phyloP scores from a whole-genome alignment of 192 early-diverging fungal species.

The Backusella luteola region DNA sequence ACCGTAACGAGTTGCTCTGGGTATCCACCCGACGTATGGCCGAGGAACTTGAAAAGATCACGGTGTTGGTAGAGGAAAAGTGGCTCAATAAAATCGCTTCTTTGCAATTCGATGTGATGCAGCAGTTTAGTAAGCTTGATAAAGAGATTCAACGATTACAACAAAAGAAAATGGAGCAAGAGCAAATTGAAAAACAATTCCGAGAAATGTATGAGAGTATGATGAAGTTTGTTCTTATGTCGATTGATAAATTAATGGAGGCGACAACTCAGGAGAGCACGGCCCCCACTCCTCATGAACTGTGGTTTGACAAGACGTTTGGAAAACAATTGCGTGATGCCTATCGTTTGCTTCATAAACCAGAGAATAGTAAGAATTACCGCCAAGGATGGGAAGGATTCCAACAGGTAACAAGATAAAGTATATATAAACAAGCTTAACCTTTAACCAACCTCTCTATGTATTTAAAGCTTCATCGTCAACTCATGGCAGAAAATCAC shows the following conservation, averaged over 20 bases:
- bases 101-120: constrained; percentile 54
- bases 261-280: constrained; percentile 37
- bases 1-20: constrained; percentile 43
- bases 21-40: constrained; percentile 55
- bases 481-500: constrained; percentile 55
- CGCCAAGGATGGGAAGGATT: constrained; percentile 59
- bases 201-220: constrained; percentile 51
- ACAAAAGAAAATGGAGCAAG: constrained; percentile 32
- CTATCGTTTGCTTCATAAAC: constrained; percentile 45
- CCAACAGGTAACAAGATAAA: constrained; percentile 46
- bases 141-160: constrained; percentile 56
- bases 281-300: constrained; percentile 58
- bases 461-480: constrained; percentile 47
- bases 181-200: constrained; percentile 45
- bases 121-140: constrained; percentile 53
- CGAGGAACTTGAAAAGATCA: constrained; percentile 62
- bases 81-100: constrained; percentile 70
- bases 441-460: background rate
- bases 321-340: constrained; percentile 54
- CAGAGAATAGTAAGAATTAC: constrained; percentile 36
- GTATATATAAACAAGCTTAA: background rate
- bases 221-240: constrained; percentile 55
- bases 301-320: constrained; percentile 61
- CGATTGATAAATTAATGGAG: constrained; percentile 54
- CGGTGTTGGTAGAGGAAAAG: constrained; percentile 81